phyloP scores from a whole-genome alignment of 768 basidiomycete genomes.

The Tulasnella sp. region DNA sequence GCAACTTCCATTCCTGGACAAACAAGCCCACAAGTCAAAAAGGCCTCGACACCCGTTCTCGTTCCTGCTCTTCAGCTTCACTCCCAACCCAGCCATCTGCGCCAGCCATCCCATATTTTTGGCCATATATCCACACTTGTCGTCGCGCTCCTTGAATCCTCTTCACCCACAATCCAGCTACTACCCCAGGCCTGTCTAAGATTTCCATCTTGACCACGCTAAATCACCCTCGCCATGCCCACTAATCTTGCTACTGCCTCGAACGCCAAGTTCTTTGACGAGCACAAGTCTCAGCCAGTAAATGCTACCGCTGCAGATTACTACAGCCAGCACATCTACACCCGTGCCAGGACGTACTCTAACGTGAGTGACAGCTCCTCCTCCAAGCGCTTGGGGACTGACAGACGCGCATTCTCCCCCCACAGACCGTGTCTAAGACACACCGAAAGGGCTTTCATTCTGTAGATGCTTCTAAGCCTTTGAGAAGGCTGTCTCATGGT shows the following conservation, averaged over 20 bases:
- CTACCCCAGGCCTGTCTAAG: no score
- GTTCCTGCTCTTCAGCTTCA: no score
- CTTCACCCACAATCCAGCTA: no score
- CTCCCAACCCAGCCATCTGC: no score
- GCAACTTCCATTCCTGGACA: no score
- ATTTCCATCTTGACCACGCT: no score
- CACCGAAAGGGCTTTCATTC: neutral
- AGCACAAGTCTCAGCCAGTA: slow-evolving; percentile 12
- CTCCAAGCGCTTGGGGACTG: slow-evolving; percentile 11
- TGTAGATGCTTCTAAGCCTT: neutral
- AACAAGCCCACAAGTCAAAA: no score
- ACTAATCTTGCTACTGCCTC: slow-evolving; percentile 14
- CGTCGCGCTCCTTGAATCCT: no score
- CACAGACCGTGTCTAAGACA: neutral
- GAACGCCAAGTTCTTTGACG: slow-evolving; percentile 16
- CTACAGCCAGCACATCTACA: slow-evolving; percentile 64
- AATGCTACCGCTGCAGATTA: slow-evolving; percentile 38
- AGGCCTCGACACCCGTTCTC: no score
- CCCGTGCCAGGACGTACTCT: slow-evolving; percentile 81
- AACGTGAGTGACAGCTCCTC: slow-evolving; percentile 41
- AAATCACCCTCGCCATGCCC: slow-evolving; percentile 2
- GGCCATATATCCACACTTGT: no score
- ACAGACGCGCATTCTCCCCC: neutral
- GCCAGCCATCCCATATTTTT: no score
- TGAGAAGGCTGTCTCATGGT: slow-evolving; percentile 72